These are phyloP conservation scores for Cyclostephanos invisitatus DNA, from an alignment of 108 stramenopile species.

Conservation along the genomic window DNA sequence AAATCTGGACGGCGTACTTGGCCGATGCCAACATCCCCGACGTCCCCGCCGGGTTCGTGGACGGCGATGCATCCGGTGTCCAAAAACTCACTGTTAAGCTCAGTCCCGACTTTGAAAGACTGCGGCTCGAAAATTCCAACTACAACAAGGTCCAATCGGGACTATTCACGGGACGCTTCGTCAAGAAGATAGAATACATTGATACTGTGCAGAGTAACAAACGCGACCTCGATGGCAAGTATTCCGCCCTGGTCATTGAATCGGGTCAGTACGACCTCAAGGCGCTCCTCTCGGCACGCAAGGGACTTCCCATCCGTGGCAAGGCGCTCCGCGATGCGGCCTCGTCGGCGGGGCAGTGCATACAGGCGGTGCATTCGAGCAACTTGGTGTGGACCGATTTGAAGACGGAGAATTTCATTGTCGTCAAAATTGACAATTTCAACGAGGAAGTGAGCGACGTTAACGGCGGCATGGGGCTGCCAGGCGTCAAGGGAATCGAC, in stretches of 20 bases:
- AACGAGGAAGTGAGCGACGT: conserved; percentile 40
- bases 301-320: conserved; percentile 50
- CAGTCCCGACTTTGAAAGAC: conserved; percentile 35
- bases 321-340: conserved; percentile 57
- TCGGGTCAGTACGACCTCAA: conserved; percentile 60
- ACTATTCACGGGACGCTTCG: conserved; percentile 44
- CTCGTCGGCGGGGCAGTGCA: conserved; percentile 50
- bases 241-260: conserved; percentile 60
- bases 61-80: conserved; percentile 38
- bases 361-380: conserved; percentile 57
- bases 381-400: conserved; percentile 71
- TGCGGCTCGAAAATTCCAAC: conserved; percentile 50
- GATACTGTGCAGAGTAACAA: conserved; percentile 29
- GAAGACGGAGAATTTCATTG: conserved; percentile 68
- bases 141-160: conserved; percentile 53
- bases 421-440: conserved; percentile 37
- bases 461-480: conserved; percentile 36
- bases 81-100: conserved; percentile 46
- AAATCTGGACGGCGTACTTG: conserved; percentile 48
- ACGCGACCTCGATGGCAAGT: conserved; percentile 28
- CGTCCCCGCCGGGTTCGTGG: conserved; percentile 31
- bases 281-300: conserved; percentile 40
- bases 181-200: conserved; percentile 49
- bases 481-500: conserved; percentile 56
- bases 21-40: conserved; percentile 30